Percentiles rank a stretch among this genome's conserved stretches.
These are phyloP conservation scores for Trametes cinnabarina DNA, from an alignment of 768 basidiomycete genomes.

Conservation along the genomic window DNA sequence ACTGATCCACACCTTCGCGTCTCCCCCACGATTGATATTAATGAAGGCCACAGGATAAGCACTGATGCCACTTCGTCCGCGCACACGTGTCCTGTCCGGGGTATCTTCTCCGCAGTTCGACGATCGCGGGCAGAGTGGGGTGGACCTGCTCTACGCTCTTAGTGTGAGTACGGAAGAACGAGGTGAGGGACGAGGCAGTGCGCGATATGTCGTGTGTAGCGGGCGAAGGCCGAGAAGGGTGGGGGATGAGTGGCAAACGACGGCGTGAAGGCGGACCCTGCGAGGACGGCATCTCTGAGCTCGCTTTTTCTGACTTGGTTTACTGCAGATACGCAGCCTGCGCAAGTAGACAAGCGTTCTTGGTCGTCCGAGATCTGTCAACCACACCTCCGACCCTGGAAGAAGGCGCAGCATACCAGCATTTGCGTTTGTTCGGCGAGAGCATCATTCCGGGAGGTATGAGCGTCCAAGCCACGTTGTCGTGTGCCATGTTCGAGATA, in stretches of 20 bases:
- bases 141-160: neutral
- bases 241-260: neutral
- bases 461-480: too few relatives aligned
- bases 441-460: too few relatives aligned
- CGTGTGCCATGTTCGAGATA: too few relatives aligned
- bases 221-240: conserved; percentile 1
- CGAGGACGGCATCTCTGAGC: too few relatives aligned
- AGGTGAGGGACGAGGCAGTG: neutral
- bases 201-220: neutral
- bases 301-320: too few relatives aligned
- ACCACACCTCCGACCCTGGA: too few relatives aligned
- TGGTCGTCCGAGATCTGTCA: too few relatives aligned
- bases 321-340: too few relatives aligned
- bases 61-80: neutral
- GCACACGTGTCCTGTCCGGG: neutral
- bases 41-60: neutral
- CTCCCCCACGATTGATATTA: neutral
- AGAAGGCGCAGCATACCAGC: too few relatives aligned
- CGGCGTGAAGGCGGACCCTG: too few relatives aligned
- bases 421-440: too few relatives aligned
- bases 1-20: neutral
- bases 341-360: neutral
- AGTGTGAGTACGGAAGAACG: neutral
- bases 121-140: neutral
- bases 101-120: too few relatives aligned